Evolutionary conservation across 768 basidiomycete species (phyloP).

Genomic region (Clitopilus hobsonii): DNA sequence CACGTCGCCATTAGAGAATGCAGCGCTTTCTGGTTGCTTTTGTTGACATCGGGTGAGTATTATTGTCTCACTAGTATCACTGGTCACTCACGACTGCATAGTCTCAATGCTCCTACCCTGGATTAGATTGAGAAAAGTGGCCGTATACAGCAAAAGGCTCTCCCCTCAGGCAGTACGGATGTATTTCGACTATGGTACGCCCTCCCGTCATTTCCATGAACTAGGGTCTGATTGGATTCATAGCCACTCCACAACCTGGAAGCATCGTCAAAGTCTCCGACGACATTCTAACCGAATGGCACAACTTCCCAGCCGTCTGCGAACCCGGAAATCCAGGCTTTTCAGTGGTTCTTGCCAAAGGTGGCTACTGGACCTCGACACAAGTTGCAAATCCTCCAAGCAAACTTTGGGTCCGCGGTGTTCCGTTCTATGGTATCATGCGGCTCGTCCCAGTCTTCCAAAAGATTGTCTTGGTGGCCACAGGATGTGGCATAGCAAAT

Average conservation of each 20-base stretch:
- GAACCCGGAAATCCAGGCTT: constrained; percentile 44
- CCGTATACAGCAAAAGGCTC: constrained; percentile 2
- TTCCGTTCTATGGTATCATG: constrained; percentile 51
- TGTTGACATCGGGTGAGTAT: constrained; percentile 11
- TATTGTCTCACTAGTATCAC: background rate
- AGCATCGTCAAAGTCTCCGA: constrained; percentile 42
- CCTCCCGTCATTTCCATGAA: background rate
- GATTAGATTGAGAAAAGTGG: background rate
- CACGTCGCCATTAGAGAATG: constrained; percentile 37
- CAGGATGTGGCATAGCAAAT: constrained; percentile 54
- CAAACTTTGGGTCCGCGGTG: constrained; percentile 53
- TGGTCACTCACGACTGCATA: background rate
- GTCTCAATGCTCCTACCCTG: constrained; percentile 1
- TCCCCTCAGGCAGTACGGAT: background rate
- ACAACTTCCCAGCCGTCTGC: constrained; percentile 51
- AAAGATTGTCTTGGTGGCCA: constrained; percentile 52
- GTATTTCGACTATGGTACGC: constrained; percentile 20
- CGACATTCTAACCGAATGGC: constrained; percentile 54
- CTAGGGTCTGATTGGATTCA: background rate
- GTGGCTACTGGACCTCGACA: constrained; percentile 57
- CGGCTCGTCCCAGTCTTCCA: constrained; percentile 52
- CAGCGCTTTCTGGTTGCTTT: constrained; percentile 52
- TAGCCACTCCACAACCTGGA: constrained; percentile 41
- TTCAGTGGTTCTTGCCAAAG: constrained; percentile 53
- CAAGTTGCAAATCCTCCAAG: constrained; percentile 50